A percentile compares a stretch with the other conserved stretches of the same genome.
Conservation (phyloP, 2,329 filamentous ascomycete species). For the Zymoseptoria ardabiliae region DNA sequence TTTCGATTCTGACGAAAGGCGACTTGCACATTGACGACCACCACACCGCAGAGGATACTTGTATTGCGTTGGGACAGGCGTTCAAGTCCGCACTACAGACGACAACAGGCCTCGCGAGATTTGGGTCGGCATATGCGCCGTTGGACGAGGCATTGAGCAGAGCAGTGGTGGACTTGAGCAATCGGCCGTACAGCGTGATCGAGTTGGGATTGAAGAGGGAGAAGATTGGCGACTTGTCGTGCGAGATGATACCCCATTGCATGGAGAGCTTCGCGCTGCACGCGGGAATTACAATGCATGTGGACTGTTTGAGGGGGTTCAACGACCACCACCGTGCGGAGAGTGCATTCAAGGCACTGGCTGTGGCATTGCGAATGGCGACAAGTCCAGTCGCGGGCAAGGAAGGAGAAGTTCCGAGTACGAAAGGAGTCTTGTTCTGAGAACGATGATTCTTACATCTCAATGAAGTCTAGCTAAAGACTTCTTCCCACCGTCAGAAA, state of each 20-base stretch:
- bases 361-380: slow-evolving; percentile 74
- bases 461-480: background rate
- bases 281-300: slow-evolving; percentile 85
- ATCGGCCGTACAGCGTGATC: slow-evolving; percentile 78
- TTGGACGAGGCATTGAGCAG: slow-evolving; percentile 92
- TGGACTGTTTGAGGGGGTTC: slow-evolving; percentile 80
- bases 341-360: slow-evolving; percentile 94
- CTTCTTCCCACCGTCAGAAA: too few relatives aligned
- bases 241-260: slow-evolving; percentile 96
- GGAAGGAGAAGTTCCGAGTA: slow-evolving; percentile 90
- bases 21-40: slow-evolving; percentile 97
- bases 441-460: background rate
- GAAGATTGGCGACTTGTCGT: slow-evolving; percentile 86
- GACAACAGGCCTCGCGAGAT: slow-evolving; percentile 75
- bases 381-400: slow-evolving; percentile 67
- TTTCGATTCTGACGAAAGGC: slow-evolving; percentile 73
- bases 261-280: slow-evolving; percentile 89
- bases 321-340: slow-evolving; percentile 97
- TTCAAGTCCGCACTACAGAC: slow-evolving; percentile 75
- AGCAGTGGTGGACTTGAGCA: slow-evolving; percentile 90
- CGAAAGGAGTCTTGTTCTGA: slow-evolving; percentile 74
- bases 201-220: slow-evolving; percentile 81
- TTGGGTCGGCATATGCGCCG: slow-evolving; percentile 85
- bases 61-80: slow-evolving; percentile 77
- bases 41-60: slow-evolving; percentile 94